Evolutionary conservation across 805 yeast genomes (phyloP), one percentile per base, ranked within the genome.

Genomic region (Wickerhamiella occidentalis): DNA sequence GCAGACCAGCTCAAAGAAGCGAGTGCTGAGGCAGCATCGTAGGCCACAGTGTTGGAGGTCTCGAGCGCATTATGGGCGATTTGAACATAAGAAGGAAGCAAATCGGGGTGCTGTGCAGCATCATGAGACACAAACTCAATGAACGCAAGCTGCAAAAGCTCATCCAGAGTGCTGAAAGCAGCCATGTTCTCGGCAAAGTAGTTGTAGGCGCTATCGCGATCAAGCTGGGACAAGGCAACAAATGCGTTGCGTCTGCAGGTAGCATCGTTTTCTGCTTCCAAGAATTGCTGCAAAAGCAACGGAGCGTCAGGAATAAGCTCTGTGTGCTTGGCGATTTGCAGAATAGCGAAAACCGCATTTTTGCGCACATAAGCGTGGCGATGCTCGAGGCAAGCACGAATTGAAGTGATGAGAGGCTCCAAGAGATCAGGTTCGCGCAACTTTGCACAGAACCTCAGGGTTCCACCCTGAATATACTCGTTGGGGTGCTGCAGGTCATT

Each of bases 321-420:
- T 21, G 52, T 50, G 47, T 82, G 88, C 62, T 79, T 74, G 66
- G 76, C 83, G 58, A 92, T 85, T 21, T 94, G 79, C 59, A 75
- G 77, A 52, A 92, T 78, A 38, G 97, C 95, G 67, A 90, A 82
- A 19, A 86, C 88, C 6, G 98, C 98, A 64, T 92, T 90, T 66
- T 92, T 92, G 64, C 99, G 81, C 54, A 92, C 98, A 62, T 94
- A 92, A 8, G 97, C 95, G 67, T 92, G 97, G 58, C 98, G 82
- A 68, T 92, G 96, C 57, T 85, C 95, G 58, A 94, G 72, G 69
- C 96, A 87, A 51, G 79, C 78, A 60, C 96, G 78, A 41, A 87
- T 88, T 38, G 92, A 80, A 26, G 97, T 96, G 38, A 92, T 92
- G 67, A 92, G 75, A 48, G 96, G 95, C 68, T 94, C 98, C 63